Evolutionary conservation across 108 stramenopile genomes (phyloP), one percentile per base, ranked within the genome.

Genomic region (Cyclotella sp.): DNA sequence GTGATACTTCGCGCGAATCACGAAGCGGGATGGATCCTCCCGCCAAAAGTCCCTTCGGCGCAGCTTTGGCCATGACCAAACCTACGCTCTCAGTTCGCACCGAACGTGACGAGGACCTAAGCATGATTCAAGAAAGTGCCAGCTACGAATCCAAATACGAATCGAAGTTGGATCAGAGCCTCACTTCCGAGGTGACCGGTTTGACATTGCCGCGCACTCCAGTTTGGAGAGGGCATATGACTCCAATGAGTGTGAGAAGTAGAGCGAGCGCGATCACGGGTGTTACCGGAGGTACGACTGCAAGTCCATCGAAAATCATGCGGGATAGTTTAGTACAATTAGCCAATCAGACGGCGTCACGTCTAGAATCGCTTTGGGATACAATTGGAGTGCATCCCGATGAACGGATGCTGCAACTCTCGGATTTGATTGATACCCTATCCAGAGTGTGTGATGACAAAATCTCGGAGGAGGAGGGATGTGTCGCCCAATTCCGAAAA

Each of bases 291-390:
- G 40, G 41, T 34, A 21, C 46, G 14, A 39, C 64, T 27, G 47
- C 40, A n/a, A 68, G 77, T 52, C 78, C 78, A 41, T 79, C 78
- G 12, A 19, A 47, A 22, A 62, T 63, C 22, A 67, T 72, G 69
- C 55, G 76, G 18, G 76, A 72, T 45, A 65, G 70, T 43, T 66
- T 79, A 28, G n/a, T 40, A 22, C 65, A 66, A 8, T 54, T 94
- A 15, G 90, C 89, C 9, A 63, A 81, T 5, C 83, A 85, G 12
- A 92, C 94, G 8, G 86, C 87, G 4, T 83, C 86, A 22, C 86
- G 89, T 58, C 84, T 95, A 19, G 92, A 93, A 39, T 73, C 82
- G 21, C 78, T 91, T 28, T 95, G 95, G 95, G 91, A 95, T 68
- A 77, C 86, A 62, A 90, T 96, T 3, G 95, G 95, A 4, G 90